Conservation (phyloP, 768 basidiomycete species). For the Auricularia auricula-judae region DNA sequence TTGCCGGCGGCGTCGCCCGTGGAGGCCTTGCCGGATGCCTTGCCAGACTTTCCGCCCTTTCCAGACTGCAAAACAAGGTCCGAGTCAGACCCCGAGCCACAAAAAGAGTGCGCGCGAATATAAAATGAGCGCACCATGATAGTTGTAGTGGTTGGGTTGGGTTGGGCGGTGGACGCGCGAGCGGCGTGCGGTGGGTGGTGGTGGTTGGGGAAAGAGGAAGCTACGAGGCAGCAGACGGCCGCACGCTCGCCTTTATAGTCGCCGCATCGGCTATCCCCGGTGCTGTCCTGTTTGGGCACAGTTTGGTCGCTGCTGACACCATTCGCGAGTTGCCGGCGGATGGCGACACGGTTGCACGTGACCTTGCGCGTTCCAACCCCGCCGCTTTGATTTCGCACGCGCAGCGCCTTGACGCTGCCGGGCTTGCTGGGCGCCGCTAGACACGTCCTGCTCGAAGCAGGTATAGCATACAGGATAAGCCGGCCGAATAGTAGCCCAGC, state of each 20-base stretch:
- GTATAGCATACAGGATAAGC: too few species aligned
- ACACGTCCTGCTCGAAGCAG: too few species aligned
- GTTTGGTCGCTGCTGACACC: conserved; percentile 14
- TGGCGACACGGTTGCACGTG: neutral
- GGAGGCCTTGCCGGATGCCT: conserved; percentile 20
- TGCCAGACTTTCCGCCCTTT: conserved; percentile 40
- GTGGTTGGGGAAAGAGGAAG: too few species aligned
- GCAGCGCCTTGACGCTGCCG: too few species aligned
- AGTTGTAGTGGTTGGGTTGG: too few species aligned
- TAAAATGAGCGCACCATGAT: neutral
- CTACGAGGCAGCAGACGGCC: neutral
- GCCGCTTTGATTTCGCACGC: too few species aligned
- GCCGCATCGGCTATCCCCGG: conserved; percentile 8
- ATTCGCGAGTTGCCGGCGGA: conserved; percentile 1
- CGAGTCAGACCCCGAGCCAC: neutral
- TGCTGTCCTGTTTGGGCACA: conserved; percentile 5
- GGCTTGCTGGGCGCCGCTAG: too few species aligned
- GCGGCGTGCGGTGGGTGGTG: too few species aligned
- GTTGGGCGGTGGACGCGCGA: too few species aligned
- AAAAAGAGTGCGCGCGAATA: conserved; percentile 2
- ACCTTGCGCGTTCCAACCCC: too few species aligned
- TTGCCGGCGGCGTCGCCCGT: conserved; percentile 27
- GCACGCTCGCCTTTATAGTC: conserved; percentile 22
- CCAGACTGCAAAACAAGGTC: conserved; percentile 29
- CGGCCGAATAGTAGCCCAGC: too few species aligned